Base-by-base conservation (phyloP, 2,329 filamentous ascomycete species). In the Xylaria digitata region DNA sequence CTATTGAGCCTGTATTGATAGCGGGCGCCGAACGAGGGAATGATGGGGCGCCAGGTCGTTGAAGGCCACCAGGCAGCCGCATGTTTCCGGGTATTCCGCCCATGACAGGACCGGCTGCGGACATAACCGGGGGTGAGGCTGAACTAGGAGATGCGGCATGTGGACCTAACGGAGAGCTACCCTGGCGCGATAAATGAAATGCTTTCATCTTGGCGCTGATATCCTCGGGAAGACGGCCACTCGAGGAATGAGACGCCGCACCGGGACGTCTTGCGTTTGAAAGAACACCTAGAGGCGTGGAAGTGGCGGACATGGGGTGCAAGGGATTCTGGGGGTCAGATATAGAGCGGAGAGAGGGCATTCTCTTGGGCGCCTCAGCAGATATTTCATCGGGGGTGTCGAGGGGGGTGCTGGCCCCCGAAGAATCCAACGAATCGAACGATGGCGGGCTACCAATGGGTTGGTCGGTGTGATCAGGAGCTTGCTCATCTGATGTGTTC, bases 211-310 rank as follows among this genome's bases (percentile, higher is more conserved):
- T 84, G 49, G 82, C 82, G 78, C 82, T 83, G 62, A 83, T 66
- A 30, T 79, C 80, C 65, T 80, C 82, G 42, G 78, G 76, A 71
- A 83, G 77, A 52, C 82, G 76, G 49, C 81, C 81, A 43, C 76
- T 77, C 8, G 82, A 81, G 62, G 82, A 78, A 48, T 77, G 77
- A 0, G 82, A 75, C 11, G 80, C 75, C 15, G 80, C 80, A 21
- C 80, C 76, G 2, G 87, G 88, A 55, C 86, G 83, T 65, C 88
- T 82, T 4, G 86, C 88, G 71, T 81, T 87, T 78, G 90, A 93
- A 74, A 97, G 82, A 65, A 92, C 87, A 46, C 93, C 93, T 3
- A 94, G 83, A 46, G 92, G 90, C 32, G 91, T 96, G n/a, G 94
- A 97, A n/a, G 89, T 94, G 6, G 91, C 82, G 63, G 88, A 92